These are phyloP conservation scores for Trametes hirsuta DNA, from an alignment of 1,284 basidiomycete species.

Conservation along the genomic window DNA sequence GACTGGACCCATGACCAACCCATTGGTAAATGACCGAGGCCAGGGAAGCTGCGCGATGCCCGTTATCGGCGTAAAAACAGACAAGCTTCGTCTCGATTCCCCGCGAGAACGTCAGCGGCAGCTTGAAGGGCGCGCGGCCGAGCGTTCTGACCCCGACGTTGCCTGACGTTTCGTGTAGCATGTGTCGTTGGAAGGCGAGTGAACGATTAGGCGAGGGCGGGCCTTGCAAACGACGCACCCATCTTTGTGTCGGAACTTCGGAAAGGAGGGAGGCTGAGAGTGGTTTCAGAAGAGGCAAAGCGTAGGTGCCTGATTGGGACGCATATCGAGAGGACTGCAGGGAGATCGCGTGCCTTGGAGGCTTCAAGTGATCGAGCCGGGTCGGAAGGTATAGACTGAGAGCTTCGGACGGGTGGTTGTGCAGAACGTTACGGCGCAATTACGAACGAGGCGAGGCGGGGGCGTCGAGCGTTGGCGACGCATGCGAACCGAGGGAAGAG, in stretches of 20 bases:
- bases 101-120: not conserved
- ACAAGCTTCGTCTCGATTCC: not conserved
- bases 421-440: not conserved
- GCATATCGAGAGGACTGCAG: not conserved
- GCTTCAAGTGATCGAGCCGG: not conserved
- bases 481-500: not conserved
- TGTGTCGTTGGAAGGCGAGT: not conserved
- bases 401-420: not conserved
- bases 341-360: slow-evolving; percentile 6
- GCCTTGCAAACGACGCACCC: too few species aligned
- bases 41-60: not conserved
- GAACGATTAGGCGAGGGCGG: not conserved
- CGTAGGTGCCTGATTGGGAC: slow-evolving; percentile 2
- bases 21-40: slow-evolving; percentile 10
- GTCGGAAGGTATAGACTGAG: not conserved
- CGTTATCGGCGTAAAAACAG: slow-evolving; percentile 9
- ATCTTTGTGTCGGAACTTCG: not conserved
- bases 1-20: slow-evolving; percentile 16
- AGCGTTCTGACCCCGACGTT: not conserved
- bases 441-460: not conserved
- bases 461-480: not conserved
- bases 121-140: not conserved
- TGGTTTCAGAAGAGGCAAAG: not conserved
- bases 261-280: not conserved
- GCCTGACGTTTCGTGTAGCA: not conserved